phyloP scores from a whole-genome alignment of 208 protist species.

The Crithidia brevicula region DNA sequence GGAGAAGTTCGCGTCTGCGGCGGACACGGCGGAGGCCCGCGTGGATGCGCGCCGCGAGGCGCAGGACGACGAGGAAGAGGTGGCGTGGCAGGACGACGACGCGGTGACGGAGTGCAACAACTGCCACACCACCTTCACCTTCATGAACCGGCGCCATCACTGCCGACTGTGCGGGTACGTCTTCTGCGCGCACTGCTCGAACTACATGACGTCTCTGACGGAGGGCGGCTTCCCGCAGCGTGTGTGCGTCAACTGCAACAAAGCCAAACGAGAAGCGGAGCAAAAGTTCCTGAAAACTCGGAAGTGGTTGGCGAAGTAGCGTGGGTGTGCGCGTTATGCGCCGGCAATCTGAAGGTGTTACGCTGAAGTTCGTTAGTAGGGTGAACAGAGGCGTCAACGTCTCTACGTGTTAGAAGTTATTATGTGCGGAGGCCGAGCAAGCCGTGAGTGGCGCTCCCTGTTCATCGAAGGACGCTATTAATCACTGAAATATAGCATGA shows the following conservation, averaged over 20 bases:
- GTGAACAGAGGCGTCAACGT: too few species aligned
- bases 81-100: constrained; percentile 84
- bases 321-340: too few species aligned
- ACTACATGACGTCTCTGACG: constrained; percentile 51
- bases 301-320: constrained; percentile 7
- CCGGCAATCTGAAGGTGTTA: too few species aligned
- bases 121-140: constrained; percentile 71
- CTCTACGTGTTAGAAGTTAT: too few species aligned
- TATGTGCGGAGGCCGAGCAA: too few species aligned
- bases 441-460: too few species aligned
- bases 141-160: constrained; percentile 78
- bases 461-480: too few species aligned
- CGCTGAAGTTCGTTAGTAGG: too few species aligned
- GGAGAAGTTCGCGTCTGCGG: constrained; percentile 39
- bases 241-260: constrained; percentile 70
- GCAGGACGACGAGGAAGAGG: constrained; percentile 62
- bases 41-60: constrained; percentile 40
- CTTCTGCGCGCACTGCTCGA: constrained; percentile 81
- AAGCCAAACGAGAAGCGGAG: constrained; percentile 35
- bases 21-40: constrained; percentile 25
- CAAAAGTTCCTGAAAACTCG: constrained; percentile 26
- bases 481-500: too few species aligned
- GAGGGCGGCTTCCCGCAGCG: constrained; percentile 49
- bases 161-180: constrained; percentile 86
- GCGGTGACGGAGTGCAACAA: constrained; percentile 72